phyloP scores from a whole-genome alignment of 1,139 yeast genomes.

The Yueomyces sp. region DNA sequence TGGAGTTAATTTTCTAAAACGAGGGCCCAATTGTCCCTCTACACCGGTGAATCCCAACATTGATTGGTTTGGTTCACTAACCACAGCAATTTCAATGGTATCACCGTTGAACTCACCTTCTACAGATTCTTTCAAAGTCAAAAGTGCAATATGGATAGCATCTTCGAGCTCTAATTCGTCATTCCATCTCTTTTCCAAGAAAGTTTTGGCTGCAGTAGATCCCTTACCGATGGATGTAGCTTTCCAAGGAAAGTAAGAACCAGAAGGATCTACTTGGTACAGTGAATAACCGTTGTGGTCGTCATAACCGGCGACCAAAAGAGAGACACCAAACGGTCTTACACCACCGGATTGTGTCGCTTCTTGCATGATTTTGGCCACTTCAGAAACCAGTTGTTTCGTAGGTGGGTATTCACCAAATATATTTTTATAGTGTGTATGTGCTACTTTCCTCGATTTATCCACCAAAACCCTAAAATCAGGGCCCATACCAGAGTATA shows the following conservation, averaged over 20 bases:
- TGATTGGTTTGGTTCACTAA: constrained; percentile 75
- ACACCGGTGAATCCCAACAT: constrained; percentile 80
- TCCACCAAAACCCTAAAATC: constrained; percentile 92
- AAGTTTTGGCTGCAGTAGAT: constrained; percentile 87
- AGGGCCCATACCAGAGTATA: constrained; percentile 98
- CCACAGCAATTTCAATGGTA: constrained; percentile 83
- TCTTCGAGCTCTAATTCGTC: constrained; percentile 94
- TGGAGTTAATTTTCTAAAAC: constrained; percentile 71
- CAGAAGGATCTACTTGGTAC: constrained; percentile 97
- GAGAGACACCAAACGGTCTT: constrained; percentile 53
- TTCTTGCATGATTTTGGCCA: constrained; percentile 95
- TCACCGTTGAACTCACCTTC: constrained; percentile 98
- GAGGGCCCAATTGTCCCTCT: constrained; percentile 63
- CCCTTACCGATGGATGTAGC: constrained; percentile 98
- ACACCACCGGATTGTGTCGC: constrained; percentile 94
- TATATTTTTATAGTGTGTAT: constrained; percentile 80
- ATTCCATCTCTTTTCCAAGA: constrained; percentile 95
- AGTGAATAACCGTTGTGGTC: constrained; percentile 69
- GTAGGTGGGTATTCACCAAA: constrained; percentile 98
- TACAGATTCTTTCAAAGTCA: constrained; percentile 89
- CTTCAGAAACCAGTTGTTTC: constrained; percentile 81
- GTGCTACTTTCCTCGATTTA: constrained; percentile 86
- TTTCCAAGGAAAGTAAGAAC: constrained; percentile 99
- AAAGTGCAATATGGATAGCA: constrained; percentile 90
- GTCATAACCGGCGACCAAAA: constrained; percentile 90